Conservation (phyloP, 225 moss, liverwort and hornwort genomes). For the Pseudoscleropodium purum region DNA sequence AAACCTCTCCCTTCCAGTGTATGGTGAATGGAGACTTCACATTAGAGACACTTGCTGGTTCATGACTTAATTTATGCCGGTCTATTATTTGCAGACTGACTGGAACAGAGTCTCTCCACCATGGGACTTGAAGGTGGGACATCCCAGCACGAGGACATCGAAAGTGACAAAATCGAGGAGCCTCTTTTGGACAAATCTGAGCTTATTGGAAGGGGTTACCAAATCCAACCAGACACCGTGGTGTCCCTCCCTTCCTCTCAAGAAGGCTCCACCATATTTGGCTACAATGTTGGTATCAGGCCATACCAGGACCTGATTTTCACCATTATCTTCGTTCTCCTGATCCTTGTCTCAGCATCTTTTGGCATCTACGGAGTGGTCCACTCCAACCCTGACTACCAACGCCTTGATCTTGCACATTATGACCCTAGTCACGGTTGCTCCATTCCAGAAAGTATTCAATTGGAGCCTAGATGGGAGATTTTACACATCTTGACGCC, state of each 20-base stretch:
- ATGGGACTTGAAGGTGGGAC: slow-evolving; percentile 43
- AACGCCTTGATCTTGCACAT: slow-evolving; percentile 19
- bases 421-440: slow-evolving; percentile 37
- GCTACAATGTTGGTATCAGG: slow-evolving; percentile 59
- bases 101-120: background rate
- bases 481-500: background rate
- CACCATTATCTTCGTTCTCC: slow-evolving; percentile 43
- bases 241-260: slow-evolving; percentile 27
- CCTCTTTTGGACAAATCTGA: slow-evolving; percentile 51
- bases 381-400: slow-evolving; percentile 50
- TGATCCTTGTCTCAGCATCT: slow-evolving; percentile 41
- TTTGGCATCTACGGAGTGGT: slow-evolving; percentile 63
- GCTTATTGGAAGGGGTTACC: slow-evolving; percentile 15
- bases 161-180: slow-evolving; percentile 30
- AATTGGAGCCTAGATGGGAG: background rate
- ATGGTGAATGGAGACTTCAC: background rate
- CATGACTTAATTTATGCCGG: background rate
- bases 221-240: slow-evolving; percentile 27
- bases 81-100: slow-evolving; percentile 1
- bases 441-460: slow-evolving; percentile 10
- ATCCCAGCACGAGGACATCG: slow-evolving; percentile 25
- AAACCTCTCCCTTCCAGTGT: background rate
- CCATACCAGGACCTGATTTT: slow-evolving; percentile 58
- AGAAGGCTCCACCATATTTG: slow-evolving; percentile 29
- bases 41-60: background rate